Percentiles rank a stretch among this genome's conserved stretches.
These are phyloP conservation scores for Cryphonectria carpinicola DNA, from an alignment of 2,329 filamentous ascomycete species.

Conservation along the genomic window DNA sequence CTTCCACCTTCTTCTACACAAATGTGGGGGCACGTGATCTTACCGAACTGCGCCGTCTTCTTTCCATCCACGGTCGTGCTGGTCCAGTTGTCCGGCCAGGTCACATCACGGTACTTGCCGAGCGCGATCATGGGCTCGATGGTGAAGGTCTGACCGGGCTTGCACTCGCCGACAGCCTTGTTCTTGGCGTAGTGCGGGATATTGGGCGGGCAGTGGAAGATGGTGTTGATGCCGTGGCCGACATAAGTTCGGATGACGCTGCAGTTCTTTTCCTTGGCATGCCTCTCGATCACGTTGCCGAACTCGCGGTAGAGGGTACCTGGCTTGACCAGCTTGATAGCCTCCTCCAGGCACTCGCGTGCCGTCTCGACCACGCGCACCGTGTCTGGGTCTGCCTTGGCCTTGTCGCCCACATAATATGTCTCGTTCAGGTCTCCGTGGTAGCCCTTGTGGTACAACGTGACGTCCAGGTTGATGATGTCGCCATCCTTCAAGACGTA, in stretches of 20 bases:
- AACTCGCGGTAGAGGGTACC: constrained; percentile 92
- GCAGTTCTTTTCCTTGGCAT: constrained; percentile 83
- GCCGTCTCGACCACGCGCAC: constrained; percentile 91
- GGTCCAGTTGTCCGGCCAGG: constrained; percentile 99
- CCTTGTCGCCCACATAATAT: constrained; percentile 93
- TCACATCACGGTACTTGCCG: constrained; percentile 88
- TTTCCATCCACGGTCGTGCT: constrained; percentile 90
- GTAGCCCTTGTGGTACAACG: constrained; percentile 91
- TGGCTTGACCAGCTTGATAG: constrained; percentile 91
- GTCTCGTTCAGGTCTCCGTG: constrained; percentile 98
- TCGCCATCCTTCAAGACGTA: constrained; percentile 87
- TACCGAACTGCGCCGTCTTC: constrained; percentile 89
- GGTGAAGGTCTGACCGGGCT: constrained; percentile 97
- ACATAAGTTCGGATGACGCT: constrained; percentile 96
- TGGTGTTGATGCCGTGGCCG: constrained; percentile 89
- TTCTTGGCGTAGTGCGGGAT: constrained; percentile 98
- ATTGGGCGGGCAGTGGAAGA: constrained; percentile 93
- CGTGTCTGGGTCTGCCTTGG: constrained; percentile 79
- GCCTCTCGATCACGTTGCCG: constrained; percentile 93
- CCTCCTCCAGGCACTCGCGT: constrained; percentile 85
- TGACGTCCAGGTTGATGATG: constrained; percentile 96
- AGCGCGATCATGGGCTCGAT: constrained; percentile 98
- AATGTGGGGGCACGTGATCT: constrained; percentile 38
- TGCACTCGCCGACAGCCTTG: constrained; percentile 92
- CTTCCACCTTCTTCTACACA: background rate